Base-by-base conservation (phyloP, 805 yeast species). In the Suhomyces sp. region DNA sequence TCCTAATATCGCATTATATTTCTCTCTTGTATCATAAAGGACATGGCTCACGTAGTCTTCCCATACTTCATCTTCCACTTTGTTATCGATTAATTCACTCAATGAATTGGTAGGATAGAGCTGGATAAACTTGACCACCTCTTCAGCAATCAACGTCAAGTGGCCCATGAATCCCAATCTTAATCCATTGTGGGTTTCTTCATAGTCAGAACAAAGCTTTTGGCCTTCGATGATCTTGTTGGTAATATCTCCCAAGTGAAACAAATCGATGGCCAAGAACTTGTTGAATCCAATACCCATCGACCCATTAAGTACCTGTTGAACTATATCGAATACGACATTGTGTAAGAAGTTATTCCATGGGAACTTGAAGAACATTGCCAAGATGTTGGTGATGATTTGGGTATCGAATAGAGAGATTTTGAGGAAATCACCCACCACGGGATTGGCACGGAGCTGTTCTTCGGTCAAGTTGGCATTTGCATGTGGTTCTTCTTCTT, bases 1-100 rank as follows among this genome's bases (percentile, higher is more conserved):
- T 19, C 99, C 99, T 43, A 94, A 77, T 29, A 93, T 87, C 9
- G 97, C 91, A 68, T 93, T 94, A 69, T 94, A 94, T 71, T 91
- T 92, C 65, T 91, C 96, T 58, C 99, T 80, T 2, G 96, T 90
- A 61, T 89, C 96, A 55, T 87, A 88, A 55, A 94, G 75, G 0
- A 90, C 86, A 53, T 87, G 85, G 53, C 85, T 86, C 7, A 90
- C 96, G 66, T 93, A 94, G 45, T 82, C 78, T 48, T 82, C 83
- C 98, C 98, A 92, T 10, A 77, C 81, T 19, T 63, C 68, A 52
- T 72, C 74, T 51, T 71, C 71, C 27, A 75, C 65, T 51, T 71
- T 72, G 20, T 53, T 60, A 56, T 74, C 76, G 46, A 75, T 72
- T 17, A 67, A 59, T 24, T 65, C 68, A 53, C 77, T 72, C 17